These are phyloP conservation scores for Microbotryum lychnidis-dioicae DNA, from an alignment of 1,284 basidiomycete genomes.

Conservation along the genomic window DNA sequence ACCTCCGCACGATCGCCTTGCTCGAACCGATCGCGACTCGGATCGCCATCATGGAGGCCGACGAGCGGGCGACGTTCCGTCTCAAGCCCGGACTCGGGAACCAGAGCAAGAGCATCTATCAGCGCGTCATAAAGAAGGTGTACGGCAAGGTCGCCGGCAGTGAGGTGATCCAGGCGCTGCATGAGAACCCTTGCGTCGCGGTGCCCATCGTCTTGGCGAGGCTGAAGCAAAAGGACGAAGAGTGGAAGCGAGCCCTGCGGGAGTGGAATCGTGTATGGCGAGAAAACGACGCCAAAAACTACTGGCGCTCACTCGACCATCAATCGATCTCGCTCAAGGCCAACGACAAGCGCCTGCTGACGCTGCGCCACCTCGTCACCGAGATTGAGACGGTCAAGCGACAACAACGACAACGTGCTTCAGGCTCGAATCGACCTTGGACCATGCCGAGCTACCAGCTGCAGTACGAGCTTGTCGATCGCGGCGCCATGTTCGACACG, in stretches of 20 bases:
- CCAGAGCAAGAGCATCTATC: conserved; percentile 77
- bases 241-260: conserved; percentile 88
- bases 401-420: conserved; percentile 54
- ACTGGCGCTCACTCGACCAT: conserved; percentile 94
- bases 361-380: conserved; percentile 74
- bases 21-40: conserved; percentile 82
- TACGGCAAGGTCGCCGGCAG: conserved; percentile 76
- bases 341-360: conserved; percentile 93
- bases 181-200: conserved; percentile 83
- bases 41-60: conserved; percentile 79
- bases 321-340: conserved; percentile 91
- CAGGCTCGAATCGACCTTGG: conserved; percentile 10
- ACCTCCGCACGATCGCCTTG: conserved; percentile 81
- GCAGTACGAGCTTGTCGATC: conserved; percentile 69
- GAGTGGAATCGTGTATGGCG: conserved; percentile 98
- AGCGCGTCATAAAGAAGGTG: conserved; percentile 88
- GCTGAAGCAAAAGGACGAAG: conserved; percentile 90
- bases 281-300: conserved; percentile 78
- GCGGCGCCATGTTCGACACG: conserved; percentile 72
- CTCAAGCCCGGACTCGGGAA: conserved; percentile 85
- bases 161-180: conserved; percentile 83
- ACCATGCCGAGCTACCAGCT: conserved; percentile 54
- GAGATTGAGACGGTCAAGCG: conserved; percentile 73
- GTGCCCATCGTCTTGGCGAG: conserved; percentile 86
- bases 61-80: conserved; percentile 75